Conservation (phyloP, 495 filamentous ascomycete species). For the Saxophila tyrrhenica region DNA sequence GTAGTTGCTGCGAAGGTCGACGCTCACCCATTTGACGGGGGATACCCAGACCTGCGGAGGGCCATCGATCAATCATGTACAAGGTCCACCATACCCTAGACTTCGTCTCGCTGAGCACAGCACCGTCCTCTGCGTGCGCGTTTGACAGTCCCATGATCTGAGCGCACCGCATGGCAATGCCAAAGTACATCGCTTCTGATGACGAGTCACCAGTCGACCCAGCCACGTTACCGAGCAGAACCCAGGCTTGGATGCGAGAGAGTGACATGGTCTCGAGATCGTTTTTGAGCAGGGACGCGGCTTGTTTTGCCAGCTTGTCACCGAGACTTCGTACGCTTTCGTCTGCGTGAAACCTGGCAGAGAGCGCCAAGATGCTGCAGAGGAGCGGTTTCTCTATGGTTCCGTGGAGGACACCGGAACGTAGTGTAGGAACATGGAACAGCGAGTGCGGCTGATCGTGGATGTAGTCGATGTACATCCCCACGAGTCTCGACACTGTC, state of each 20-base stretch:
- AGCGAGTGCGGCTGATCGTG: conserved; percentile 35
- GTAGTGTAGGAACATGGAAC: conserved; percentile 30
- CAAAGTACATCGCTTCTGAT: conserved; percentile 23
- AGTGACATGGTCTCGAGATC: conserved; percentile 29
- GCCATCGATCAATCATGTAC: conserved; percentile 37
- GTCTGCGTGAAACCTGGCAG: neutral
- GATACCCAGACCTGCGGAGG: conserved; percentile 29
- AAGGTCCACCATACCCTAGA: conserved; percentile 33
- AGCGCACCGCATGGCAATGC: conserved; percentile 22
- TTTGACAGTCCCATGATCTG: conserved; percentile 21
- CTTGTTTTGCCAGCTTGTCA: neutral
- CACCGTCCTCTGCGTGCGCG: conserved; percentile 2
- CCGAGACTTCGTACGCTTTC: neutral
- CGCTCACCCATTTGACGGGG: conserved; percentile 20
- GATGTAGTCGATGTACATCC: conserved; percentile 32
- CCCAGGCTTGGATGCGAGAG: conserved; percentile 29
- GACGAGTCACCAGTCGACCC: conserved; percentile 6
- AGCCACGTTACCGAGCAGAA: conserved; percentile 29
- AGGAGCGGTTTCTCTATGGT: conserved; percentile 23
- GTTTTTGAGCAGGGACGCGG: neutral
- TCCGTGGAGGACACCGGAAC: conserved; percentile 22
- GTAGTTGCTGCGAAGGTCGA: conserved; percentile 1
- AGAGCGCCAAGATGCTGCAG: conserved; percentile 3
- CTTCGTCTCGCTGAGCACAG: conserved; percentile 18
- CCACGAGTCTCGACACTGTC: conserved; percentile 16